Evolutionary conservation across 1,284 basidiomycete genomes (phyloP).

Genomic region (Marasmius oreades): DNA sequence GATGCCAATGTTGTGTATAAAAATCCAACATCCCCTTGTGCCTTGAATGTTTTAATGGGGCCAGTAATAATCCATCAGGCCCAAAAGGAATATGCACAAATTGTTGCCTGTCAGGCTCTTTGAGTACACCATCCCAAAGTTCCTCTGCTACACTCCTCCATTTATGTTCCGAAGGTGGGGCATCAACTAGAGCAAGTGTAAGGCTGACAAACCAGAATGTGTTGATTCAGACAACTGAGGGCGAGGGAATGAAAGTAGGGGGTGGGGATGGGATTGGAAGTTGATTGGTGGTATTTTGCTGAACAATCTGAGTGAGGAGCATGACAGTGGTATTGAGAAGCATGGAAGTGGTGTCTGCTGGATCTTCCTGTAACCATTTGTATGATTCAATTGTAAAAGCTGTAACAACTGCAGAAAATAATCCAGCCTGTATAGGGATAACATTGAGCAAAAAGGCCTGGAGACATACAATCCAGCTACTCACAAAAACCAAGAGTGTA

Average conservation of each 20-base stretch:
- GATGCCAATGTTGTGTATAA: no score
- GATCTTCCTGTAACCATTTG: conserved; percentile 3
- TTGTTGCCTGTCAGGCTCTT: no score
- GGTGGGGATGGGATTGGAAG: background rate
- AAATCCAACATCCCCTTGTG: no score
- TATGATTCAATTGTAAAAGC: conserved; percentile 9
- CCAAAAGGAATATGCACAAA: no score
- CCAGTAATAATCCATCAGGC: no score
- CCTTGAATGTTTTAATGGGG: no score
- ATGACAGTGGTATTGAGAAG: background rate
- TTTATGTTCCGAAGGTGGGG: background rate
- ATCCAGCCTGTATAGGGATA: background rate
- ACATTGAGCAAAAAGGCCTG: background rate
- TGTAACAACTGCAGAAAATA: conserved; percentile 8
- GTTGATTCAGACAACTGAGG: conserved; percentile 1
- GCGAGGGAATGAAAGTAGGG: background rate
- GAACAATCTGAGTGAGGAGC: conserved; percentile 1
- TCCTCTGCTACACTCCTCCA: no score
- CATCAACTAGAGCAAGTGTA: conserved; percentile 1
- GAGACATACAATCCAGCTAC: background rate
- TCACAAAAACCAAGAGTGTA: background rate
- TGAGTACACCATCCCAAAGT: no score
- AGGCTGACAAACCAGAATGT: conserved; percentile 11
- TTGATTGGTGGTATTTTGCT: conserved; percentile 1
- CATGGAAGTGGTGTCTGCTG: background rate